Base-by-base conservation (phyloP, 1,139 yeast species). In the Protomyces lactucae-debilis region DNA sequence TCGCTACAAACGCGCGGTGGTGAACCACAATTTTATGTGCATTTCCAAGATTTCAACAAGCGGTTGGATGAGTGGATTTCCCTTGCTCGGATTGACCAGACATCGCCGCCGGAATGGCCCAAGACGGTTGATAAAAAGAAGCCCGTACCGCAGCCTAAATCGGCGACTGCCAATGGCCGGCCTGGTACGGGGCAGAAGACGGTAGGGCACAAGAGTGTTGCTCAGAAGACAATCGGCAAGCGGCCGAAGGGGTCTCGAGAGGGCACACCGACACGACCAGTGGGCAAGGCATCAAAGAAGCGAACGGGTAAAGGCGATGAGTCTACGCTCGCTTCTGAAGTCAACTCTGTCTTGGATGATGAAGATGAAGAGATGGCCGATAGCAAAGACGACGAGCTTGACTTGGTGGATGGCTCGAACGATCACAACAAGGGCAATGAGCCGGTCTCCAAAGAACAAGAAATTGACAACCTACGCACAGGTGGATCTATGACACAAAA, bases 401-500 rank as follows among this genome's bases (percentile, higher is more conserved):
- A 89, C 70, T 81, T 89, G 71, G 80, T 90, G 71, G 87, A 90
- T 71, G 64, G 68, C 6, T 65, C 68, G 48, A 69, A 64, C 14
- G 61, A 52, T 2, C 55, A 60, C 46, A 36, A 39, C 2, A 59
- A 64, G 2, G 64, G 67, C 96, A 90, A 9, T 95, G 91, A 75
- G 95, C 96, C 48, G 55, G 68, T 64, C 45, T 69, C 71, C 3
- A 79, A 97, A 66, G 97, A 90, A 71, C 96, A 91, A 69, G 99
- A 93, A 75, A 88, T 93, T 69, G 91, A 92, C 72, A 90, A 90
- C 74, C 80, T 95, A 67, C 80, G 99, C 70, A 91, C 97, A 0
- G 82, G 95, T 35, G 99, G 99, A 1, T 92, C 98, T 0, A 93
- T 95, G 99, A 88, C 95, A 6, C 99, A 95, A 75, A 87, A 88